Evolutionary conservation across 2,329 filamentous ascomycete genomes (phyloP), one percentile per base, ranked within the genome.

Genomic region (Colletotrichum shisoi): DNA sequence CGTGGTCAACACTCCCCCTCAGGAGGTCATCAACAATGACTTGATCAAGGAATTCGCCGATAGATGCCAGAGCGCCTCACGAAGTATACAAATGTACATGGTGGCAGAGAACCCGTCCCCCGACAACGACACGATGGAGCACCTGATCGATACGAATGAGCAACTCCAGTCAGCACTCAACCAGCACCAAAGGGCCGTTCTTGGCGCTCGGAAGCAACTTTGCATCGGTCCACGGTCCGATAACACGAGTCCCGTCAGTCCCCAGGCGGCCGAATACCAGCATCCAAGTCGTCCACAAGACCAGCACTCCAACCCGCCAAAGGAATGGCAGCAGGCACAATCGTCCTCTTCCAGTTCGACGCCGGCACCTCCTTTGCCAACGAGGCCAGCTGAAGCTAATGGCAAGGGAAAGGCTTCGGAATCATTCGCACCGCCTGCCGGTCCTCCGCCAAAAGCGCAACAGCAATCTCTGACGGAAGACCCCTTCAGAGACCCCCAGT

Each of bases 41-140:
- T 84, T 99, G 59, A 89, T 97, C 76, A 91, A 90, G 75, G 95
- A 99, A 79, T 98, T 99, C 76, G 88, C 90, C 54, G 90, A 95
- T 72, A 89, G 95, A 27, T 98, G 94, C 75, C 88, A 90, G 70
- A 86, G 88, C 62, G 94, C 94, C 4, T 90, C 91, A 59, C 86
- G 89, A 61, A 92, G 91, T 74, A 88, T 98, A 72, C 93, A 97
- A 74, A 84, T 84, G 39, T 98, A 96, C 79, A 97, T 98, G 83
- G 84, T 89, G 48, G 87, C 89, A 53, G 89, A 91, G 63, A 86
- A 92, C 75, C 94, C 94, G 0, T 76, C 87, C 1, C 94, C 94
- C 0, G 95, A 98, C 77, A 94, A 97, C 73, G 91, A 97, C 71
- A 98, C 94, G 1, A 93, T 98, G 86, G 89, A 95, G 75, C 94